These are phyloP conservation scores for Noccaea caerulescens DNA, from an alignment of 345 rosid species.

Conservation along the genomic window DNA sequence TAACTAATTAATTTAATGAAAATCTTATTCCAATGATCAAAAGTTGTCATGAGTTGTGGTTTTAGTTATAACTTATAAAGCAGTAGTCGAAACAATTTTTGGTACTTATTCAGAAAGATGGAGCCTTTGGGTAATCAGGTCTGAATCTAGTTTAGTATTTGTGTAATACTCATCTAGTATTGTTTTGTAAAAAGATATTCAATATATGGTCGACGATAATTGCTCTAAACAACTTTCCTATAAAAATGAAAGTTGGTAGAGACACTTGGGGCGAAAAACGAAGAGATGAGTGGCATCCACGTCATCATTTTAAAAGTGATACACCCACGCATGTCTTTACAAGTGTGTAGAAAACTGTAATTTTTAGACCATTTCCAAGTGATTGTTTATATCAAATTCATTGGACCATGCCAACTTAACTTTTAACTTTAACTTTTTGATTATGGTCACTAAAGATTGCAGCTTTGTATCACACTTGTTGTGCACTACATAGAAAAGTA, in stretches of 20 bases:
- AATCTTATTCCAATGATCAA: too few relatives aligned
- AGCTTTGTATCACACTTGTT: conserved; percentile 36
- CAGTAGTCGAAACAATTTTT: too few relatives aligned
- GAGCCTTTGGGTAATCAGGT: too few relatives aligned
- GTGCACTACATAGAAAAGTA: neutral
- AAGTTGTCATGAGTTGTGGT: too few relatives aligned
- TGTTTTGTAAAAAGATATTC: too few relatives aligned
- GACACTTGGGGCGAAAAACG: conserved; percentile 16
- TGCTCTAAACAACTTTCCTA: conserved; percentile 14
- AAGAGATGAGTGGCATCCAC: conserved; percentile 44
- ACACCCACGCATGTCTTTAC: neutral
- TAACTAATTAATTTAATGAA: too few relatives aligned
- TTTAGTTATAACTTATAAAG: too few relatives aligned
- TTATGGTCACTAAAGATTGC: conserved; percentile 25
- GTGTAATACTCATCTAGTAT: too few relatives aligned
- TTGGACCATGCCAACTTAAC: conserved; percentile 33
- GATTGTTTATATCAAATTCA: neutral
- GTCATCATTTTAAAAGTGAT: conserved; percentile 1
- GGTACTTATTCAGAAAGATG: too few relatives aligned
- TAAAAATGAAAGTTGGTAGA: neutral
- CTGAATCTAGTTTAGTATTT: too few relatives aligned
- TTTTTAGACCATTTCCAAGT: conserved; percentile 21
- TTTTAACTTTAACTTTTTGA: conserved; percentile 15
- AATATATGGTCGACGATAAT: conserved; percentile 1
- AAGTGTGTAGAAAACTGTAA: neutral